Evolutionary conservation across 257 asterid genomes (phyloP).

Genomic region (Nyctanthes arbortristis): DNA sequence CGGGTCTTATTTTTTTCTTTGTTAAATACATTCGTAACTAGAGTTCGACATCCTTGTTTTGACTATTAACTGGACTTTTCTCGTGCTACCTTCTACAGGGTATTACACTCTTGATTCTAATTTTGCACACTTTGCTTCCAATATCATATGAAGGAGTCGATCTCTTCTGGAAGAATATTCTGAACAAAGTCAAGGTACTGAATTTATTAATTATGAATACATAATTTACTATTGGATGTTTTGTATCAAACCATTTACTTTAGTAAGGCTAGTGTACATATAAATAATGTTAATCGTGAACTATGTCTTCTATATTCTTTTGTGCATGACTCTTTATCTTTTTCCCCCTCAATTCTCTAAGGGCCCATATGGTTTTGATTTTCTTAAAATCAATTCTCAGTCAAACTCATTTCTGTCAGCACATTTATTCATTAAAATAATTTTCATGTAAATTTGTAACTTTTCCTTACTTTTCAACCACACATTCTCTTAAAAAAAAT

Average conservation of each 20-base stretch:
- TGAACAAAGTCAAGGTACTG: constrained; percentile 77
- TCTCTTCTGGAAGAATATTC: constrained; percentile 68
- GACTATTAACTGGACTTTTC: constrained; percentile 21
- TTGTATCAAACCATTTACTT: not conserved
- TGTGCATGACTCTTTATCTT: not conserved
- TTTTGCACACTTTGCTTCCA: constrained; percentile 69
- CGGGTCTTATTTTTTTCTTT: constrained; percentile 5
- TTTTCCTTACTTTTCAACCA: too few relatives aligned
- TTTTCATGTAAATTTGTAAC: too few relatives aligned
- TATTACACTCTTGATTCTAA: constrained; percentile 67
- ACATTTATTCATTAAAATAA: too few relatives aligned
- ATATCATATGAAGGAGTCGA: constrained; percentile 71
- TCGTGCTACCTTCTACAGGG: constrained; percentile 48
- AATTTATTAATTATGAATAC: constrained; percentile 11
- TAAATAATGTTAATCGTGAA: not conserved
- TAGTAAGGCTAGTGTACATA: not conserved
- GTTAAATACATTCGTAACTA: not conserved
- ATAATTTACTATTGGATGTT: constrained; percentile 14
- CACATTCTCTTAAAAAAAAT: too few relatives aligned
- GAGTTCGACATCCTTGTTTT: not conserved
- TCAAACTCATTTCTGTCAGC: too few relatives aligned
- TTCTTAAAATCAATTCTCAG: too few relatives aligned
- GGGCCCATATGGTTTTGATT: too few relatives aligned
- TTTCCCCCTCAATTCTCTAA: not conserved
- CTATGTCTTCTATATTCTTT: not conserved